Base-by-base conservation (phyloP, 192 early-diverging fungal species). In the Tieghemiomyces parasiticus region DNA sequence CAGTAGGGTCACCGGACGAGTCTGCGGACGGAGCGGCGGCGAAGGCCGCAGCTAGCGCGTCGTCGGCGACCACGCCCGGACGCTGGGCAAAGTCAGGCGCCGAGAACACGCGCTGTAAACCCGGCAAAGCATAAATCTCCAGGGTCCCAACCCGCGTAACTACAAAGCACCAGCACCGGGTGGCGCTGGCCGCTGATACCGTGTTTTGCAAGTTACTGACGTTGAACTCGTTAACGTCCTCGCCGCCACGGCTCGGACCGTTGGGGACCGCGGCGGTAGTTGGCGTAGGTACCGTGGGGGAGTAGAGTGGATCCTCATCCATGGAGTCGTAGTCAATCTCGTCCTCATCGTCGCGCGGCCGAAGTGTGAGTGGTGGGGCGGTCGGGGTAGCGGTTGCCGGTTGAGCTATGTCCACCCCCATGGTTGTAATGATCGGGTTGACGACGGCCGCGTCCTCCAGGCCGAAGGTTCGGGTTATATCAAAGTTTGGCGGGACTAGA, bases 271-370 rank as follows among this genome's bases (percentile, higher is more conserved):
- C 26, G 22, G 42, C 44, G n/a, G n/a, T n/a, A n/a, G n/a, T n/a
- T n/a, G n/a, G n/a, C n/a, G n/a, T n/a, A n/a, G n/a, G n/a, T n/a
- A n/a, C n/a, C n/a, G n/a, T n/a, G n/a, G n/a, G n/a, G n/a, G n/a
- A n/a, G n/a, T n/a, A 14, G 22, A 12, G 52, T 29, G 38, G 6
- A 42, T 6, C 8, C 38, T 42, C 8, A 16, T 16, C 38, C 8
- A 42, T 76, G 67, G 52, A 68, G 65, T 74, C 74, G 30, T 64
- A 60, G 26, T 67, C 66, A 35, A 68, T 66, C 56, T 64, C 62
- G 22, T 34, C 59, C 32, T 65, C 65, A 26, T 30, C 69, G 20
- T 20, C 25, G n/a, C n/a, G n/a, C n/a, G n/a, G n/a, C n/a, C n/a
- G n/a, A n/a, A n/a, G n/a, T n/a, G n/a, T n/a, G n/a, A n/a, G n/a